Evolutionary conservation across 805 yeast species (phyloP).

Genomic region (Lipomyces starkeyi): DNA sequence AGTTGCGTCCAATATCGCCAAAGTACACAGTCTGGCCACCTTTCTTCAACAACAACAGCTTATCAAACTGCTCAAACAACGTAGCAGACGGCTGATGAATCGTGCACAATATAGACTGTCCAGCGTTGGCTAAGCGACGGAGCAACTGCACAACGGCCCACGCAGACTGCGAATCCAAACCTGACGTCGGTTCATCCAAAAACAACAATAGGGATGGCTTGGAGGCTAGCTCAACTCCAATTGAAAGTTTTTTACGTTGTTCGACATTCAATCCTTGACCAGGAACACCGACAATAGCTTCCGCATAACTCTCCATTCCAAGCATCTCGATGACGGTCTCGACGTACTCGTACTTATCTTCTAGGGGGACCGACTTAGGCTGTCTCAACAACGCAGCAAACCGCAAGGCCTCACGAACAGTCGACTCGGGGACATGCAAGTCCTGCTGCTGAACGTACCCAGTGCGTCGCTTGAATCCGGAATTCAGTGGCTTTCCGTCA

Average conservation of each 20-base stretch:
- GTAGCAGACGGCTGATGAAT: constrained; percentile 81
- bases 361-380: constrained; percentile 59
- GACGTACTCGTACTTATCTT: constrained; percentile 70
- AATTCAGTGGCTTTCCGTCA: constrained; percentile 66
- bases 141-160: constrained; percentile 73
- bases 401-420: constrained; percentile 75
- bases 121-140: constrained; percentile 70
- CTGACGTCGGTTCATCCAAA: constrained; percentile 76
- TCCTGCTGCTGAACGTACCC: constrained; percentile 87
- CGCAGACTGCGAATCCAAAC: constrained; percentile 65
- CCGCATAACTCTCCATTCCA: constrained; percentile 73
- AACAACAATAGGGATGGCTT: constrained; percentile 65
- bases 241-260: constrained; percentile 69
- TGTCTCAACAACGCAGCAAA: constrained; percentile 78
- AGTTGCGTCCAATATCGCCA: constrained; percentile 76
- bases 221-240: constrained; percentile 75
- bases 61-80: constrained; percentile 68
- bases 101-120: constrained; percentile 77
- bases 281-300: constrained; percentile 78
- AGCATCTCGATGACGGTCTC: constrained; percentile 69
- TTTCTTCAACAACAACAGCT: constrained; percentile 67
- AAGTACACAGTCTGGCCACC: constrained; percentile 85
- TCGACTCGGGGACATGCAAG: constrained; percentile 68
- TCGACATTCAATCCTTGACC: constrained; percentile 76
- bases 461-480: constrained; percentile 74